These are phyloP conservation scores for Lonicera japonica DNA, from an alignment of 129 eudicot genomes.

Conservation along the genomic window DNA sequence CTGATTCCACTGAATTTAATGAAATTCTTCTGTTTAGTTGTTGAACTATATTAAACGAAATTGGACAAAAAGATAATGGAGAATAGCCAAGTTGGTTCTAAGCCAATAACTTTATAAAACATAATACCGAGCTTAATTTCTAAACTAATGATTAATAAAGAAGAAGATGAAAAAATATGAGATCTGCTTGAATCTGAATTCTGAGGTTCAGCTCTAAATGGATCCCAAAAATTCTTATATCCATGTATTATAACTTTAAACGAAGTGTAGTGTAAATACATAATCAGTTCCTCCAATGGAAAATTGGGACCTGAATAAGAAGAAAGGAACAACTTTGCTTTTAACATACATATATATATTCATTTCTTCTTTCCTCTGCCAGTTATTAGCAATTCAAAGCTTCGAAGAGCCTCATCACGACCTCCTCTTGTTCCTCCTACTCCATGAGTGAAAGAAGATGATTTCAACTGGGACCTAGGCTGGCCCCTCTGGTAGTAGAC, in stretches of 20 bases:
- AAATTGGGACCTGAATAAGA: neutral
- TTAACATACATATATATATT: neutral
- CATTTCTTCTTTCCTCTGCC: slow-evolving; percentile 72
- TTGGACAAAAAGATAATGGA: no score
- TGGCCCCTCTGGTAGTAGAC: slow-evolving; percentile 74
- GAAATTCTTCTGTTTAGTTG: no score
- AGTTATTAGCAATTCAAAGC: slow-evolving; percentile 85
- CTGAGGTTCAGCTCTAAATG: slow-evolving; percentile 13
- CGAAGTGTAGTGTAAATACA: neutral
- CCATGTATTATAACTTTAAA: neutral
- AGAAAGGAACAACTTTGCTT: neutral
- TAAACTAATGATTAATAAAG: neutral
- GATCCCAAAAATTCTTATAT: slow-evolving; percentile 5
- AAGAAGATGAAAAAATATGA: neutral
- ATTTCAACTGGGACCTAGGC: slow-evolving; percentile 79
- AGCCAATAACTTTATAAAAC: no score
- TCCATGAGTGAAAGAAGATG: slow-evolving; percentile 71
- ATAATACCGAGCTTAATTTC: no score
- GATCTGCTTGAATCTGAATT: neutral
- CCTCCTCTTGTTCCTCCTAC: slow-evolving; percentile 50
- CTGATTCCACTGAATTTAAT: no score
- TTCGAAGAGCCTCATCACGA: slow-evolving; percentile 72
- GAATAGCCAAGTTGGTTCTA: no score
- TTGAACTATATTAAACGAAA: no score
- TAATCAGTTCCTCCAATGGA: neutral